Evolutionary conservation across 2,329 filamentous ascomycete genomes (phyloP).

Genomic region (Geoglossum cookeanum): DNA sequence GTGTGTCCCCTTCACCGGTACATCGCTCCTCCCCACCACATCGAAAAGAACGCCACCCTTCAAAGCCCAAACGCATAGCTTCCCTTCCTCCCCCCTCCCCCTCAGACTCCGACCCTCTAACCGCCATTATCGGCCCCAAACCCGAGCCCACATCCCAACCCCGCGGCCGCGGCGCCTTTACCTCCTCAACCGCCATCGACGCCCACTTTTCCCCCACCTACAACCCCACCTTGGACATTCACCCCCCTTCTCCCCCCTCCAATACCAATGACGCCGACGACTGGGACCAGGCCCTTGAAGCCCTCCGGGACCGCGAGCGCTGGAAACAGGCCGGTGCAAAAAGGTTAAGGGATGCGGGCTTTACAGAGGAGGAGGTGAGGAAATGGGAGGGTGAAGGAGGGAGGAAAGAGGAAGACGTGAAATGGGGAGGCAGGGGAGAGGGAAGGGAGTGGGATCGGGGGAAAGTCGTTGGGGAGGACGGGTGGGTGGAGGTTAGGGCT

Average conservation of each 20-base stretch:
- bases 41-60: neutral
- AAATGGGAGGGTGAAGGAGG: conserved; percentile 47
- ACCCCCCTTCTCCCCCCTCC: conserved; percentile 13
- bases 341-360: conserved; percentile 57
- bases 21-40: neutral
- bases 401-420: conserved; percentile 34
- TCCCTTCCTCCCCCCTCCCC: neutral
- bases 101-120: conserved; percentile 46
- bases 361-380: conserved; percentile 53
- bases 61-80: neutral
- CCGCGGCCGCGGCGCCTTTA: conserved; percentile 53
- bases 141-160: conserved; percentile 24
- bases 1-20: neutral
- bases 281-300: conserved; percentile 67
- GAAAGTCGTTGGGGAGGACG: conserved; percentile 22
- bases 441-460: conserved; percentile 40
- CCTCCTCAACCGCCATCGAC: conserved; percentile 51
- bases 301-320: conserved; percentile 57
- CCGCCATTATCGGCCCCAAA: conserved; percentile 56
- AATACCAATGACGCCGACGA: conserved; percentile 33
- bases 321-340: conserved; percentile 61
- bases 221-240: conserved; percentile 37
- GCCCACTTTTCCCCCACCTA: conserved; percentile 53
- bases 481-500: neutral
- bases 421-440: conserved; percentile 54